These are phyloP conservation scores for Talaromyces adpressus DNA, from an alignment of 495 filamentous ascomycete genomes.

Conservation along the genomic window DNA sequence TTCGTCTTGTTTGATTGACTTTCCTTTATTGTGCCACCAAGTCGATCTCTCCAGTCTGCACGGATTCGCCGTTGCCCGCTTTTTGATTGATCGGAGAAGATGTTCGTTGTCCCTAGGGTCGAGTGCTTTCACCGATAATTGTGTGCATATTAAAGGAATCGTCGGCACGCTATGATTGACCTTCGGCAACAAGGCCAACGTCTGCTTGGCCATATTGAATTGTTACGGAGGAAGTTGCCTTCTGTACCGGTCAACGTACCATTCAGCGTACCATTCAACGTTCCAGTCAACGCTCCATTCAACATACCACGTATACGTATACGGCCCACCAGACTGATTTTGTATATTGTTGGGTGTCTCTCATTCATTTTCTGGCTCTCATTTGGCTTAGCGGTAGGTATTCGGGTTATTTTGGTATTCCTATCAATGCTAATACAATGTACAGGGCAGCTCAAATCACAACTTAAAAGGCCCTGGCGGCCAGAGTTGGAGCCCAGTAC, in stretches of 20 bases:
- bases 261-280: background rate
- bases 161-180: background rate
- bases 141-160: background rate
- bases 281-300: background rate
- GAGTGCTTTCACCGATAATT: background rate
- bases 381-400: conserved; percentile 14
- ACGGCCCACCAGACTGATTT: conserved; percentile 20
- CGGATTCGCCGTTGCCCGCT: background rate
- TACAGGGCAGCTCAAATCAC: background rate
- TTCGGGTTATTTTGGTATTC: conserved; percentile 1
- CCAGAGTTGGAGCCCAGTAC: background rate
- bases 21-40: background rate
- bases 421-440: background rate
- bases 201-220: background rate
- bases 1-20: background rate
- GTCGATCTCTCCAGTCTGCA: background rate
- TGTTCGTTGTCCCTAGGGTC: background rate
- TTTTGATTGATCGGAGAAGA: background rate
- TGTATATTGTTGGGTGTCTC: conserved; percentile 18
- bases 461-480: background rate
- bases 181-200: background rate
- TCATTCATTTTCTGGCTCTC: conserved; percentile 21
- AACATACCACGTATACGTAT: conserved; percentile 23
- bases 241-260: background rate
- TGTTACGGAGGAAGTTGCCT: background rate